Evolutionary conservation across 805 yeast species (phyloP), one percentile per base, ranked within the genome.

Genomic region (Kluyveromyces wickerhamii): DNA sequence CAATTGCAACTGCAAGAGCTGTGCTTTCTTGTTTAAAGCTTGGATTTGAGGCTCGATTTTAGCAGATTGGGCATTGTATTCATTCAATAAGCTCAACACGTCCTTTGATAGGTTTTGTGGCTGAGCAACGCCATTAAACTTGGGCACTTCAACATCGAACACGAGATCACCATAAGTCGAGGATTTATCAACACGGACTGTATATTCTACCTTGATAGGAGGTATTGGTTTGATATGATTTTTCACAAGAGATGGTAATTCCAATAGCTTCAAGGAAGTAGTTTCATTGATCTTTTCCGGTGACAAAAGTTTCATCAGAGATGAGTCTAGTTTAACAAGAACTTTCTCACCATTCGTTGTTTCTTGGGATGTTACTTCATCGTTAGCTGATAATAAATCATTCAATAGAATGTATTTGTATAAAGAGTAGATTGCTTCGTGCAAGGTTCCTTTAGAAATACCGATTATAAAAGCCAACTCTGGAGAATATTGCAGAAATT

Each of bases 381-480:
- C 28, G 14, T 44, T 44, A 37, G 44, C 51, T 16, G 42, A 40
- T 25, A 57, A 74, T 37, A 85, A 60, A 43, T 76, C 72, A 53
- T 81, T 81, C 55, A 72, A 72, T 45, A 81, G 72, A 13, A 76
- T 70, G 52, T 85, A 86, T 56, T 81, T 86, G 86, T 94, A 86
- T 23, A 85, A 57, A 8, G 77, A 70, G 47, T 74, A 87, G 29
- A 83, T 79, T 29, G 85, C 76, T 37, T 85, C 95, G 39, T 89
- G 94, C 54, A 87, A 87, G 4, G 94, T 79, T 21, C 83, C 79
- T 54, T 85, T 94, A 18, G 67, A 63, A 22, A 74, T 69, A 15
- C 96, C 96, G 21, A 86, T 63, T 29, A 92, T 66, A 34, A 72
- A 69, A 4, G 88, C 66, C 57, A 92, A 59, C 44, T 70, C 77